Base-by-base conservation (phyloP, 305 asterid species). In the Solanum chacoense region DNA sequence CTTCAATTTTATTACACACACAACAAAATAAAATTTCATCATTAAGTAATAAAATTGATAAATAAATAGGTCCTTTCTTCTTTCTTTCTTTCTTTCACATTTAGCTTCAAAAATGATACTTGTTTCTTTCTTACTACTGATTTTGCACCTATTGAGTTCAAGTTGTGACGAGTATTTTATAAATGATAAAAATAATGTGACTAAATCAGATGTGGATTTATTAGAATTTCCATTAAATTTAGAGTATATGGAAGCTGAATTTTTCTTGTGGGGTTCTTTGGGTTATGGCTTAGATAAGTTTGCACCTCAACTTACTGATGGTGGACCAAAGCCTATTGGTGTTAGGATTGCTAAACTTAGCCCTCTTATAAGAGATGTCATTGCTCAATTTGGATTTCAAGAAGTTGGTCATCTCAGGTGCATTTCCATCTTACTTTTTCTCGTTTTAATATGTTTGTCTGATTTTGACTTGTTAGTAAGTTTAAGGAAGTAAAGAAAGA, bases 341-440 rank as follows among this genome's bases (percentile, higher is more conserved):
- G 92, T 84, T 3, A 84, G 16, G 86, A 91, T 71, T 79, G 99
- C 99, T 35, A 59, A 50, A 2, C 93, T 96, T 88, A 92, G 88
- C 83, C 95, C 95, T 2, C 16, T 94, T 22, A 42, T 93, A 0
- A 92, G 59, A 73, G 98, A 95, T 77, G 89, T 95, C 86, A 90
- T 95, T n/a, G 88, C 94, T 1, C 99, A 96, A 85, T 96, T 96
- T 72, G 98, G 94, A 35, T 91, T 90, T 34, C 97, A 96, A 87
- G 98, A 96, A 92, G 93, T 95, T 35, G 99, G 99, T 29, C 99
- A 96, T 89, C 8, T 96, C 81, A 95, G 95, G 99, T 95, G 9
- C 6, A 10, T 42, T 40, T 24, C 4, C 20, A 38, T n/a, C 24
- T 73, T 31, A 63, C 72, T 63, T 59, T 4, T 65, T 14, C 7